A percentile compares a stretch with the other conserved stretches of the same genome.
Evolutionary conservation across 768 basidiomycete species (phyloP).

Genomic region (Fomitopsis pulvina): DNA sequence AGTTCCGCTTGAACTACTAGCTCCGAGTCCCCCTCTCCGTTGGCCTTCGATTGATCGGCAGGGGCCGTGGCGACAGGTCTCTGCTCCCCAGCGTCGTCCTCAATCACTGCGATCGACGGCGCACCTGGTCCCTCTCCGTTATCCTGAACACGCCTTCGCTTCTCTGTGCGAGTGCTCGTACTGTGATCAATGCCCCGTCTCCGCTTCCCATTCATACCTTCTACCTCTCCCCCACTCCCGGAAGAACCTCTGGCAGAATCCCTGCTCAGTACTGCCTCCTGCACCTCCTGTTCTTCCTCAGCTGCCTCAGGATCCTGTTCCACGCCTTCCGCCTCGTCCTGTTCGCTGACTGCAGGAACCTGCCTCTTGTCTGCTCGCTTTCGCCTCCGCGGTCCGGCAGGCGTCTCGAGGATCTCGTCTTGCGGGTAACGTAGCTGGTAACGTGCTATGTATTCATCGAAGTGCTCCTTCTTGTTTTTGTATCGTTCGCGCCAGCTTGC

Average conservation of each 20-base stretch:
- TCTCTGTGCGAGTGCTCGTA: too few species aligned
- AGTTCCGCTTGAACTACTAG: background rate
- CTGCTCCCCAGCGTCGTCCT: background rate
- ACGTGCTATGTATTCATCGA: constrained; percentile 50
- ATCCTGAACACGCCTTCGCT: background rate
- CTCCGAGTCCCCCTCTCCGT: background rate
- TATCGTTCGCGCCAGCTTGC: constrained; percentile 83
- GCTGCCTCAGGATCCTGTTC: background rate
- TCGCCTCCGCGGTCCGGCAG: background rate
- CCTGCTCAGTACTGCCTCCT: background rate
- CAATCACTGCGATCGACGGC: background rate
- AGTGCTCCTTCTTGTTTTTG: constrained; percentile 62
- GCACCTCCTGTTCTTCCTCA: background rate
- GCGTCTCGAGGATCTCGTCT: background rate
- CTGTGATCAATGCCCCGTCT: too few species aligned
- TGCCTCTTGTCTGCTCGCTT: background rate
- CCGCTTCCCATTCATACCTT: background rate
- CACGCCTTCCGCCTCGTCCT: background rate
- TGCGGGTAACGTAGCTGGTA: background rate
- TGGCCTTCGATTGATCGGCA: background rate
- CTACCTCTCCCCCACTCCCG: background rate
- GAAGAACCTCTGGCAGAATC: too few species aligned
- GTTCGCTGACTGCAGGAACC: background rate
- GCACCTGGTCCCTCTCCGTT: background rate
- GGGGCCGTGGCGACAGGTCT: background rate